Percentiles rank a stretch among this genome's conserved stretches.
phyloP scores from a whole-genome alignment of 192 early-diverging fungal species.

The Cetraspora pellucida region DNA sequence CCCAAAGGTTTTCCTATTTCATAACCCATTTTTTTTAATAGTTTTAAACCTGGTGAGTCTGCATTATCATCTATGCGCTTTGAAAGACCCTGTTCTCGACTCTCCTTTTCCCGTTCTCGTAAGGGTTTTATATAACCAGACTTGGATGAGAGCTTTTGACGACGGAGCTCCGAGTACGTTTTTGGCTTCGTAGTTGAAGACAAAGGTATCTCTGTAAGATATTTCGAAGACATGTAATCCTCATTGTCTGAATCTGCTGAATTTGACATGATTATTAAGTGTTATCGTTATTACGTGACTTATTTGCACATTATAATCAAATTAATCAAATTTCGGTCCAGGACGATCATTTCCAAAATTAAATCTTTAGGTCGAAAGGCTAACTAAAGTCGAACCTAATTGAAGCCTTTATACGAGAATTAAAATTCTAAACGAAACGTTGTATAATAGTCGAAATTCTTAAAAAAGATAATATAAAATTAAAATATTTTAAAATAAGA shows the following conservation, averaged over 20 bases:
- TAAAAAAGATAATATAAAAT: too few species aligned
- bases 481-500: too few species aligned
- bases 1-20: slow-evolving; percentile 45
- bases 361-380: too few species aligned
- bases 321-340: too few species aligned
- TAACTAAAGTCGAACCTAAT: too few species aligned
- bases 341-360: too few species aligned
- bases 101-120: slow-evolving; percentile 39
- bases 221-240: slow-evolving; percentile 49
- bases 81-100: slow-evolving; percentile 44
- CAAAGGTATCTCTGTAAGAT: slow-evolving; percentile 33
- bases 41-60: slow-evolving; percentile 43
- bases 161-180: slow-evolving; percentile 42
- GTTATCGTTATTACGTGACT: too few species aligned
- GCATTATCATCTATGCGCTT: slow-evolving; percentile 44
- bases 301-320: too few species aligned
- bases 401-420: too few species aligned
- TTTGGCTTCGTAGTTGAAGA: background rate
- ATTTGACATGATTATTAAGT: too few species aligned
- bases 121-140: slow-evolving; percentile 45
- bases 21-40: slow-evolving; percentile 52
- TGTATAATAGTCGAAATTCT: too few species aligned
- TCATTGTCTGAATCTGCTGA: slow-evolving; percentile 45
- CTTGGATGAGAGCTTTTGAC: slow-evolving; percentile 36
- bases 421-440: too few species aligned